Evolutionary conservation across 805 yeast species (phyloP).

Genomic region (Ogataea pignaliae): DNA sequence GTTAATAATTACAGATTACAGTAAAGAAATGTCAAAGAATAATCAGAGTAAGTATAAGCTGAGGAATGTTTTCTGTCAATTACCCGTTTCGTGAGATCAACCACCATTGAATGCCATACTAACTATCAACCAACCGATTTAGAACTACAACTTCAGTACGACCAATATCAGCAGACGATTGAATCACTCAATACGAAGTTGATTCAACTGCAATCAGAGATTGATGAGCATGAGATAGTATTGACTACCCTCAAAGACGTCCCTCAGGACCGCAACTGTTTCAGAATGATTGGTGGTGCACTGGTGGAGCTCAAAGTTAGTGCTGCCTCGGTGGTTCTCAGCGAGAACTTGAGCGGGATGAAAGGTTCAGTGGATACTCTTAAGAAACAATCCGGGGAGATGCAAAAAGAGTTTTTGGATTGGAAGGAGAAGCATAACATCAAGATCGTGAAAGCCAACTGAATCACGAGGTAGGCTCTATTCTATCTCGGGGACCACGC

Average conservation of each 20-base stretch:
- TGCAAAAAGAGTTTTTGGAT: slow-evolving; percentile 38
- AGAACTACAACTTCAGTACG: slow-evolving; percentile 46
- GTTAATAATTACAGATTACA: no score
- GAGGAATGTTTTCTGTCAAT: no score
- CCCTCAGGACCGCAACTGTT: slow-evolving; percentile 67
- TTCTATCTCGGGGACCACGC: neutral
- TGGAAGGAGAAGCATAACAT: slow-evolving; percentile 51
- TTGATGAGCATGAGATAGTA: slow-evolving; percentile 47
- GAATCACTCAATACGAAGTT: slow-evolving; percentile 43
- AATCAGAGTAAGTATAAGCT: no score
- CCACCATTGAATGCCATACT: no score
- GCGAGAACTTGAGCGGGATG: slow-evolving; percentile 50
- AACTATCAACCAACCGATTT: neutral
- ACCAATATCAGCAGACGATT: slow-evolving; percentile 46
- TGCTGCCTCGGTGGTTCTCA: slow-evolving; percentile 64
- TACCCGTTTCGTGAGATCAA: no score
- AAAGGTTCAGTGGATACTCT: slow-evolving; percentile 35
- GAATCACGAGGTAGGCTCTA: neutral
- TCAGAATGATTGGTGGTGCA: slow-evolving; percentile 92
- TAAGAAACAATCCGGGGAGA: slow-evolving; percentile 34
- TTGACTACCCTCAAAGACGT: slow-evolving; percentile 49
- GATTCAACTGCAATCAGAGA: slow-evolving; percentile 44
- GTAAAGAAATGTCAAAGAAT: no score
- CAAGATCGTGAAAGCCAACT: slow-evolving; percentile 36
- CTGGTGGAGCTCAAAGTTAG: slow-evolving; percentile 76